Evolutionary conservation across 2,329 filamentous ascomycete species (phyloP).

Genomic region (Neofusicoccum ribis): DNA sequence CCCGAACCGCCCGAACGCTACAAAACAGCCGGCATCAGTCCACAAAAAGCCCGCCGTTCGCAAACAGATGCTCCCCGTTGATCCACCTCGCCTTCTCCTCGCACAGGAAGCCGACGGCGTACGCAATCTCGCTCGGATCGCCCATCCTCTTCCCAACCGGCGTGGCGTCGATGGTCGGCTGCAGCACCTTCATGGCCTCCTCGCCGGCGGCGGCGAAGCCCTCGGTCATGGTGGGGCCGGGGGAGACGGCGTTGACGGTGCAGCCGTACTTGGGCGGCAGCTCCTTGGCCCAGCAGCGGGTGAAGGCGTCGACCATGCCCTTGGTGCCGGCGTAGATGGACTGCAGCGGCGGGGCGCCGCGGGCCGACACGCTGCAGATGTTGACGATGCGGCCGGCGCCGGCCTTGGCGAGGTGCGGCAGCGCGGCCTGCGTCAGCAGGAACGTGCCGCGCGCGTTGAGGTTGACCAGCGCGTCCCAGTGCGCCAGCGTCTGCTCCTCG

Average conservation of each 20-base stretch:
- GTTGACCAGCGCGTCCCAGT: constrained; percentile 45
- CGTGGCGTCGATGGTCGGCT: constrained; percentile 48
- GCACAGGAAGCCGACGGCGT: constrained; percentile 48
- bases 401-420: constrained; percentile 40
- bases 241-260: constrained; percentile 49
- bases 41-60: constrained; percentile 28
- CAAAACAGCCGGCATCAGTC: constrained; percentile 2
- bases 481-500: constrained; percentile 39
- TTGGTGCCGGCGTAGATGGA: constrained; percentile 54
- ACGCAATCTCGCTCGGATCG: constrained; percentile 49
- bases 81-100: constrained; percentile 50
- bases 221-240: constrained; percentile 46
- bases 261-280: constrained; percentile 48
- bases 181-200: constrained; percentile 51
- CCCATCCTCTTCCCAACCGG: constrained; percentile 47
- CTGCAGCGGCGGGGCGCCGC: constrained; percentile 38
- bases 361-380: constrained; percentile 42
- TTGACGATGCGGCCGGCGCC: constrained; percentile 46
- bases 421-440: constrained; percentile 41
- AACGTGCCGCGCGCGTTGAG: constrained; percentile 46
- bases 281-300: constrained; percentile 48
- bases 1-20: too few relatives aligned
- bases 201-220: constrained; percentile 32
- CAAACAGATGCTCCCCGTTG: constrained; percentile 43
- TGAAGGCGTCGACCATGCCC: constrained; percentile 52